Evolutionary conservation across 176 grass and related monocot species (phyloP).

Genomic region (Olyra latifolia): DNA sequence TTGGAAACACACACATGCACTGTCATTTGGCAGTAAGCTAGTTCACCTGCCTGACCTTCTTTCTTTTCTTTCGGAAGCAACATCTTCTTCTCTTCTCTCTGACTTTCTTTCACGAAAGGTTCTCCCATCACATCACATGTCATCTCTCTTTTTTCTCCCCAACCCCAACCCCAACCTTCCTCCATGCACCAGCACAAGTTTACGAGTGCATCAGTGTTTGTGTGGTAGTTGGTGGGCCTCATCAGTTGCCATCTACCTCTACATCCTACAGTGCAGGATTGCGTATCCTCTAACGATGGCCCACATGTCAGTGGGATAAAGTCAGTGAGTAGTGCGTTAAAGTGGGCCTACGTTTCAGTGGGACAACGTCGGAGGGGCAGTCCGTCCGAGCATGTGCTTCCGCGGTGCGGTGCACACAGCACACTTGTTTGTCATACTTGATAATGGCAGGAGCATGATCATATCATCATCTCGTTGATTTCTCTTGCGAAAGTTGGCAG

Average conservation of each 20-base stretch:
- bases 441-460: not conserved
- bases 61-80: not conserved
- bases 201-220: not conserved
- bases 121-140: not conserved
- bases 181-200: not conserved
- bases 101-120: not conserved
- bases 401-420: too few relatives aligned
- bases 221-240: not conserved
- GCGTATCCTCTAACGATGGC: too few relatives aligned
- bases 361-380: too few relatives aligned
- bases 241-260: not conserved
- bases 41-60: not conserved
- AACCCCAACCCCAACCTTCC: not conserved
- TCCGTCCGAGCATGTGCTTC: too few relatives aligned
- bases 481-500: constrained; percentile 5
- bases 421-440: not conserved
- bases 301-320: too few relatives aligned
- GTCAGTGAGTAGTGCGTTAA: too few relatives aligned
- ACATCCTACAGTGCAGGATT: too few relatives aligned
- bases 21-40: not conserved
- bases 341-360: too few relatives aligned
- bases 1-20: not conserved
- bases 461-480: not conserved
- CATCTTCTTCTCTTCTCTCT: not conserved
- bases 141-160: constrained; percentile 21